Conservation (phyloP, 257 asterid species). For the Solanum corneliomulleri region DNA sequence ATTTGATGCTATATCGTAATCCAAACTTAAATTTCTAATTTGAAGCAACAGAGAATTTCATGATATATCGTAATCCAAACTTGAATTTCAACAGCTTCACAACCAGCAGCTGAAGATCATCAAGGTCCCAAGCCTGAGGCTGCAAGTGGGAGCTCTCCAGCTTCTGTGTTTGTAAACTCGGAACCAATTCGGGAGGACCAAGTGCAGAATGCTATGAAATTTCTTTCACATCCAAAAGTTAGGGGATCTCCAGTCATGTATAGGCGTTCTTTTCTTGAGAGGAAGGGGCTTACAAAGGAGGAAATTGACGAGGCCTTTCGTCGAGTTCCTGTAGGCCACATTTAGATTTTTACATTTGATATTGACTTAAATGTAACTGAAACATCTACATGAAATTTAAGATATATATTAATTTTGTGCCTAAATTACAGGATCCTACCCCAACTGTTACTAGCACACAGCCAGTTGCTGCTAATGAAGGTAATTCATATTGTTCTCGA, state of each 20-base stretch:
- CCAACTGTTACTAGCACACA: conserved; percentile 50
- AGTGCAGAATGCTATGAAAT: conserved; percentile 89
- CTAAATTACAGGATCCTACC: conserved; percentile 53
- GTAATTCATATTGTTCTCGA: conserved; percentile 14
- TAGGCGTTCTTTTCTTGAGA: conserved; percentile 96
- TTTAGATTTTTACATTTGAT: not conserved
- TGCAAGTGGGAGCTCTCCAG: conserved; percentile 45
- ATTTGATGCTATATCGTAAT: not conserved
- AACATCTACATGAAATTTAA: not conserved
- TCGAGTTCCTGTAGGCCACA: conserved; percentile 73
- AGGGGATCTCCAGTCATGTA: conserved; percentile 88
- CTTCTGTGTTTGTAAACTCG: conserved; percentile 82
- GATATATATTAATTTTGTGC: not conserved
- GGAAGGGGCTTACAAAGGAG: conserved; percentile 96
- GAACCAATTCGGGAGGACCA: conserved; percentile 97
- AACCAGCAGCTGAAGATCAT: conserved; percentile 17
- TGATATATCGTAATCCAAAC: not conserved
- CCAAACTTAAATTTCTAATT: conserved; percentile 2
- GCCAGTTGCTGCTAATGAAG: conserved; percentile 42
- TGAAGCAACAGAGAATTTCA: conserved; percentile 17
- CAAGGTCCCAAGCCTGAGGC: conserved; percentile 32
- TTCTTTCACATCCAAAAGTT: conserved; percentile 96
- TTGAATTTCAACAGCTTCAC: conserved; percentile 31
- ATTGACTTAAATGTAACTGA: not conserved
- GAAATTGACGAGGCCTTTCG: conserved; percentile 98